phyloP scores from a whole-genome alignment of 2,329 filamentous ascomycete species.

The Penicillium sp. region DNA sequence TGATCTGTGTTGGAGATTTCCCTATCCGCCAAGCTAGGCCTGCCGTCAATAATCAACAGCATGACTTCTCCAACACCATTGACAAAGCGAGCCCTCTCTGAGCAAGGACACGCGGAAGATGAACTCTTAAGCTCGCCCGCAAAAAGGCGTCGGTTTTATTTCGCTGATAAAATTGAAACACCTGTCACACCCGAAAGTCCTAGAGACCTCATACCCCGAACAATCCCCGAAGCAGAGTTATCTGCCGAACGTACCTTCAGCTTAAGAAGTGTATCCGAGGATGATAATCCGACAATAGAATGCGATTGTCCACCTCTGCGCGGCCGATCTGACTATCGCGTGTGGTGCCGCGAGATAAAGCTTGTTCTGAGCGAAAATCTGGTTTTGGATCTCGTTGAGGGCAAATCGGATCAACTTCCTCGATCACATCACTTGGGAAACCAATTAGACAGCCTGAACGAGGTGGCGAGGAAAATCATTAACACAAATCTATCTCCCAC shows the following conservation, averaged over 20 bases:
- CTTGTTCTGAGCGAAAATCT: background rate
- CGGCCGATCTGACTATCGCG: conserved; percentile 2
- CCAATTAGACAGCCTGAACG: background rate
- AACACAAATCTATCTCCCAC: background rate
- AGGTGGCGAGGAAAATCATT: background rate
- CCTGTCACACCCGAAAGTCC: background rate
- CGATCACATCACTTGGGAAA: background rate
- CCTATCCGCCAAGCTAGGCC: background rate
- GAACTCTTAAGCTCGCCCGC: background rate
- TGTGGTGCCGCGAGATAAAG: background rate
- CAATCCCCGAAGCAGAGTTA: background rate
- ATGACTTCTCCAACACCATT: background rate
- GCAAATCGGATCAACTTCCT: background rate
- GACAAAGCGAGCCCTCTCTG: background rate
- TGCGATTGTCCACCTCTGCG: conserved; percentile 2
- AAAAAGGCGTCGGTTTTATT: conserved; percentile 2
- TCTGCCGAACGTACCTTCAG: background rate
- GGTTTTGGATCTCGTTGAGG: background rate
- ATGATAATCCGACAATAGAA: background rate
- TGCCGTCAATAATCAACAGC: background rate
- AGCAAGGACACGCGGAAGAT: background rate
- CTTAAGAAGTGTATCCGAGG: background rate
- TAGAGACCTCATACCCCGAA: background rate
- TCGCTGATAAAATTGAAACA: background rate
- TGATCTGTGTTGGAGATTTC: background rate